A percentile compares a stretch with the other conserved stretches of the same genome.
These are phyloP conservation scores for Malus fusca DNA, from an alignment of 306 rosid genomes.

Conservation along the genomic window DNA sequence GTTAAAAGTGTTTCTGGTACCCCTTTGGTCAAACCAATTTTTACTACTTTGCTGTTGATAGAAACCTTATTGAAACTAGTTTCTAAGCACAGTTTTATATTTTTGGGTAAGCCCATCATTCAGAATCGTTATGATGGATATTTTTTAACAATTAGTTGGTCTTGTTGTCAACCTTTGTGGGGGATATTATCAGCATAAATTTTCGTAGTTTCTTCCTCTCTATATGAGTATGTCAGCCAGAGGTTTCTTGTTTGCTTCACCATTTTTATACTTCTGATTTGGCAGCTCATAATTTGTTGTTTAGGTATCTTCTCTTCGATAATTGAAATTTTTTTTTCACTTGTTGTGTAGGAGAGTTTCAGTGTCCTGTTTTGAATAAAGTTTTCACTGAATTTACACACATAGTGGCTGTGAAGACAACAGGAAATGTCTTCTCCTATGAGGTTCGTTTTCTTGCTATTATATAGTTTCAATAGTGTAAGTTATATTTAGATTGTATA, in stretches of 20 bases:
- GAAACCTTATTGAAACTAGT: not conserved
- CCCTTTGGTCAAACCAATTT: not conserved
- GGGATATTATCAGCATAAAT: not conserved
- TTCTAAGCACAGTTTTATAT: not conserved
- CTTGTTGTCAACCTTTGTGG: not conserved
- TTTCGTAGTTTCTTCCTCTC: not conserved
- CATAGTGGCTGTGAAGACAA: constrained; percentile 87
- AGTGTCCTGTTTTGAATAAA: constrained; percentile 90
- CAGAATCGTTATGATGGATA: not conserved
- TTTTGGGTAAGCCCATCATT: not conserved
- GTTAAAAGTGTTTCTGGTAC: not conserved
- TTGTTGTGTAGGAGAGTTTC: constrained; percentile 70
- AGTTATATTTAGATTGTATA: not conserved
- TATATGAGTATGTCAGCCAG: not conserved
- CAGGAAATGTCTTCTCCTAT: constrained; percentile 94
- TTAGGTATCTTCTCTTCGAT: not conserved
- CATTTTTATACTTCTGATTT: not conserved
- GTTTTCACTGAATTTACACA: constrained; percentile 95
- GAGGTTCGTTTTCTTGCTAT: constrained; percentile 50
- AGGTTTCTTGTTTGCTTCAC: not conserved
- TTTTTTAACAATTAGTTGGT: no score
- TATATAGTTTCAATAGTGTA: not conserved
- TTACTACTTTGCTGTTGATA: not conserved
- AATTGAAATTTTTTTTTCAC: constrained; percentile 1
- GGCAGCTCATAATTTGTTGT: not conserved